phyloP scores from a whole-genome alignment of 345 rosid genomes.

The Salix purpurea region DNA sequence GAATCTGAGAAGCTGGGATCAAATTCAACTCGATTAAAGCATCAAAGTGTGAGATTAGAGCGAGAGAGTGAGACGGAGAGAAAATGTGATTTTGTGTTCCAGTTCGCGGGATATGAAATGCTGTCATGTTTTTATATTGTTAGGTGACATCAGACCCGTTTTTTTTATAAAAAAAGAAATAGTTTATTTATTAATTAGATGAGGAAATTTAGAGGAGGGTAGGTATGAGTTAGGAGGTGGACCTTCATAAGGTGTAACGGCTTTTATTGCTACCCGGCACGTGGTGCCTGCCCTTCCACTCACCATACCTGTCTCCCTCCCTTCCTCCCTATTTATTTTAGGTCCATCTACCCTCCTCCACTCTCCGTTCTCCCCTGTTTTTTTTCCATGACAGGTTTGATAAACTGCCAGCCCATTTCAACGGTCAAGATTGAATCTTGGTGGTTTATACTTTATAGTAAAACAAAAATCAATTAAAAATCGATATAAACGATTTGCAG shows the following conservation, averaged over 20 bases:
- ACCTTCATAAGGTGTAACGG: conserved; percentile 27
- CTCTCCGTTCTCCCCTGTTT: conserved; percentile 12
- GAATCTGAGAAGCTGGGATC: conserved; percentile 14
- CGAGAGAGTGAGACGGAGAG: background rate
- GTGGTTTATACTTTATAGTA: too few species aligned
- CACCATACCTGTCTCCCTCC: conserved; percentile 26
- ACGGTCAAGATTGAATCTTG: too few species aligned
- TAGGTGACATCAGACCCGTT: background rate
- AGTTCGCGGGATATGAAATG: background rate
- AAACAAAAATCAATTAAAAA: too few species aligned
- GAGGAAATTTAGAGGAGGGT: conserved; percentile 17
- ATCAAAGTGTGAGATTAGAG: conserved; percentile 7
- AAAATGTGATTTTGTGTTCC: background rate
- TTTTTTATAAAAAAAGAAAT: background rate
- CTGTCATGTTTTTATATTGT: too few species aligned
- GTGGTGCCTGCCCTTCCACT: conserved; percentile 55
- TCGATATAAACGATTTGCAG: too few species aligned
- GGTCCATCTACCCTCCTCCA: background rate
- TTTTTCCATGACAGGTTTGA: background rate
- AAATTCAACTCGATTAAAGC: conserved; percentile 23
- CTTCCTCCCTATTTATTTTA: background rate
- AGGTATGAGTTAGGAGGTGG: conserved; percentile 64
- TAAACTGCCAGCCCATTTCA: too few species aligned
- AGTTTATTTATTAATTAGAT: too few species aligned
- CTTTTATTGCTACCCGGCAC: conserved; percentile 42